Base-by-base conservation (phyloP, 148 eudicot genomes). In the Vaccinium darrowii region DNA sequence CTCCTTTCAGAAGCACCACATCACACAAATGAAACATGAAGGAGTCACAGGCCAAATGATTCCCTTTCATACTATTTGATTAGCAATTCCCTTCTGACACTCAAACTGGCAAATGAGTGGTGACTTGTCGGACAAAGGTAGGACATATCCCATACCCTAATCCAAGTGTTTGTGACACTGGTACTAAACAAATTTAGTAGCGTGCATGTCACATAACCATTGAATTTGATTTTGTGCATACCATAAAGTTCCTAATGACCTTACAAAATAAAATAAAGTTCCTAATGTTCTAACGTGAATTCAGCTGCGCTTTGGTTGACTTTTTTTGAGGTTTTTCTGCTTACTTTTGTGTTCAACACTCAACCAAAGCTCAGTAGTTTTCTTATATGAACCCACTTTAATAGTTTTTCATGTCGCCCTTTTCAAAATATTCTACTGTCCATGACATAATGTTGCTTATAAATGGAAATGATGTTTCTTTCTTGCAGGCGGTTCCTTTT, bases 401-500 rank as follows among this genome's bases (percentile, higher is more conserved):
- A 51, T 58, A 13, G 39, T 58, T 47, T 65, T 76, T 51, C 5
- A 63, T 84, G n/a, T 15, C 7, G 13, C 76, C 12, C 79, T 54
- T 58, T 63, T 54, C 30, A 19, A 84, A 50, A 39, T 69, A 27
- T 30, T 51, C 58, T n/a, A 65, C 49, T 75, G 23, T 21, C 51
- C 65, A 7, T 36, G 30, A 78, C n/a, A 33, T 78, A 51, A 4
- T 27, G 57, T 27, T 47, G 10, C 49, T 65, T 33, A 8, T 14
- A 19, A 12, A 27, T 27, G 7, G 39, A 57, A 57, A 60, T 60
- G 21, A 43, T 80, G 72, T 58, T 58, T 58, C 81, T 81, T 88
- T 49, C 13, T 81, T 89, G 86, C 92, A 91, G 95, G 93, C 92
- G 69, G 87, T 93, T 81, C 93, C 95, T 58, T 86, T 93, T 56